A percentile compares a stretch with the other conserved stretches of the same genome.
Conservation (phyloP, 306 rosid genomes). For the Argentina anserina region DNA sequence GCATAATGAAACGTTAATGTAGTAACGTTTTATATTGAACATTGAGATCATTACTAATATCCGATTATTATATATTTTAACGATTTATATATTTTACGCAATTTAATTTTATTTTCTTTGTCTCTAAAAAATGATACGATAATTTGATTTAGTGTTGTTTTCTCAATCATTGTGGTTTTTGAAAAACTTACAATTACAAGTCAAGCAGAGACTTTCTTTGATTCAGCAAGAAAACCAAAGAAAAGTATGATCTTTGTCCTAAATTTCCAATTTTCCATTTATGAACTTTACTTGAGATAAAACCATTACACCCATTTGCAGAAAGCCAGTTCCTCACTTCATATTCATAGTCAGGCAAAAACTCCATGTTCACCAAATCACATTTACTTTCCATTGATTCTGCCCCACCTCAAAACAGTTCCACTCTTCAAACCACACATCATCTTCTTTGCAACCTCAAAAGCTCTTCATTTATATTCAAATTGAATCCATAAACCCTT, state of each 20-base stretch:
- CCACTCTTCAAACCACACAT: not conserved
- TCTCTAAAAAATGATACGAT: too few relatives aligned
- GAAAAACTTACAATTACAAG: too few relatives aligned
- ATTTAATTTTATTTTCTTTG: too few relatives aligned
- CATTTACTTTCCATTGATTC: not conserved
- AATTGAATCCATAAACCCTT: not conserved
- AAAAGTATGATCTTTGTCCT: not conserved
- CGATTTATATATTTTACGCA: too few relatives aligned
- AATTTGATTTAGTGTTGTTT: too few relatives aligned
- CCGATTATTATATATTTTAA: too few relatives aligned
- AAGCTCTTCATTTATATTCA: not conserved
- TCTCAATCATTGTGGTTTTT: too few relatives aligned
- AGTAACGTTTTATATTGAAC: not conserved
- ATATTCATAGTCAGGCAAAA: not conserved
- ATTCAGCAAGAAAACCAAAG: not conserved
- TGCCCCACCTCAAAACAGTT: conserved; percentile 10
- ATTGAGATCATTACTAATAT: too few relatives aligned
- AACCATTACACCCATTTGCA: not conserved
- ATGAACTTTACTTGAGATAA: not conserved
- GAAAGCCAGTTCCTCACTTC: not conserved
- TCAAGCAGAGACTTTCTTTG: too few relatives aligned
- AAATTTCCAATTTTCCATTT: not conserved
- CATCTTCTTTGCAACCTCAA: not conserved
- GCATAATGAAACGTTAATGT: not conserved
- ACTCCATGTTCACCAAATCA: conserved; percentile 2